Base-by-base conservation (phyloP, 352 stramenopile species). In the Pythium utonaiense region DNA sequence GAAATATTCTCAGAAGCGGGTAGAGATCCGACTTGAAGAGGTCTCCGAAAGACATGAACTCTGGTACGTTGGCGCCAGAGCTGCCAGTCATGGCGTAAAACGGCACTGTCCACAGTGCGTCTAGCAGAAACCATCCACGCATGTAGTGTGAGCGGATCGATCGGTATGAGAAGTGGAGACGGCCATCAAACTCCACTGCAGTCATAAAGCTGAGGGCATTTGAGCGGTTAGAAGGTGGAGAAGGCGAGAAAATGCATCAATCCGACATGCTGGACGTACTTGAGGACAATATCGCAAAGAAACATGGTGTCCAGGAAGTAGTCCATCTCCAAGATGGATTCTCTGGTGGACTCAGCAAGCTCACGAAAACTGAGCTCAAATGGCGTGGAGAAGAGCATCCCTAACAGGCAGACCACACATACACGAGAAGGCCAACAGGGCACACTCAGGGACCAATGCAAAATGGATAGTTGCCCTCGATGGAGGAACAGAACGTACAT, bases 151-250 rank as follows among this genome's bases (percentile, higher is more conserved):
- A 61, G 3, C 74, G 64, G 19, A 90, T 93, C 3, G 75, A 76
- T 0, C 58, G 47, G 17, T 73, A 67, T 1, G 77, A 88, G 52
- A 91, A 91, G 28, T 91, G 78, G 0, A 93, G 62, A 25, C 80
- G 86, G 41, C 80, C 81, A n/a, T 91, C 78, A 27, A 69, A 64
- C 63, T 93, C 83, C 27, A 91, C 74, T 5, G 68, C 83, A 4
- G 83, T 93, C 50, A 82, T 86, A 52, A 93, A 93, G 45, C 83
- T 93, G n/a, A n/a, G n/a, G n/a, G n/a, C n/a, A n/a, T n/a, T n/a
- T n/a, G n/a, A n/a, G n/a, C n/a, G n/a, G n/a, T n/a, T n/a, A n/a
- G n/a, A n/a, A n/a, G n/a, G n/a, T n/a, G n/a, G n/a, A n/a, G n/a
- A n/a, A n/a, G n/a, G n/a, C n/a, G n/a, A n/a, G n/a, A n/a, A n/a